phyloP scores from a whole-genome alignment of 2,329 filamentous ascomycete species.

The Trichocomaceae sp. region DNA sequence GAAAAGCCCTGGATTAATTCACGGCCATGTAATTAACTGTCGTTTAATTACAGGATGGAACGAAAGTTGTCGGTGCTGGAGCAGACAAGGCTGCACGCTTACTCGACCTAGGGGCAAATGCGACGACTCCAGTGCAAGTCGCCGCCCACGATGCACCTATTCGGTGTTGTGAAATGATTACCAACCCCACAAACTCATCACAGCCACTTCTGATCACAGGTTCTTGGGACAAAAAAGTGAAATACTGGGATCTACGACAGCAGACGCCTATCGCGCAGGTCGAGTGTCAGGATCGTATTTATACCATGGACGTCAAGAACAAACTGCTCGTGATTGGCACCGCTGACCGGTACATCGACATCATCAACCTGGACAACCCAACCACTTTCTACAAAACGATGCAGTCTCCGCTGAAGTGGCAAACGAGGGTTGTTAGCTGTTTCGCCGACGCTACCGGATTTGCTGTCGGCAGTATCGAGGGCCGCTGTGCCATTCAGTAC shows the following conservation, averaged over 20 bases:
- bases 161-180: slow-evolving; percentile 69
- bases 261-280: slow-evolving; percentile 41
- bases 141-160: slow-evolving; percentile 81
- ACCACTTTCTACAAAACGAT: slow-evolving; percentile 92
- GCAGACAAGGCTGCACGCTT: slow-evolving; percentile 87
- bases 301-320: slow-evolving; percentile 85
- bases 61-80: slow-evolving; percentile 77
- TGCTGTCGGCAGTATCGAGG: slow-evolving; percentile 93
- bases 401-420: slow-evolving; percentile 95
- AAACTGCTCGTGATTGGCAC: slow-evolving; percentile 87
- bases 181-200: slow-evolving; percentile 45
- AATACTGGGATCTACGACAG: slow-evolving; percentile 52
- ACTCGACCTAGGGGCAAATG: slow-evolving; percentile 62
- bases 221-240: slow-evolving; percentile 54
- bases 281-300: slow-evolving; percentile 52
- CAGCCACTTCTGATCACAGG: slow-evolving; percentile 83
- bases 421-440: slow-evolving; percentile 90
- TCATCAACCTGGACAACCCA: slow-evolving; percentile 84
- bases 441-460: slow-evolving; percentile 89
- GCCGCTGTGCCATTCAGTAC: slow-evolving; percentile 95
- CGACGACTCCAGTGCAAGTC: slow-evolving; percentile 59
- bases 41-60: slow-evolving; percentile 63
- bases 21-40: not conserved
- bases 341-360: slow-evolving; percentile 92
- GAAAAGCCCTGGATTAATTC: not conserved